Evolutionary conservation across 2,329 filamentous ascomycete species (phyloP).

Genomic region (Herpotrichia juniperi): DNA sequence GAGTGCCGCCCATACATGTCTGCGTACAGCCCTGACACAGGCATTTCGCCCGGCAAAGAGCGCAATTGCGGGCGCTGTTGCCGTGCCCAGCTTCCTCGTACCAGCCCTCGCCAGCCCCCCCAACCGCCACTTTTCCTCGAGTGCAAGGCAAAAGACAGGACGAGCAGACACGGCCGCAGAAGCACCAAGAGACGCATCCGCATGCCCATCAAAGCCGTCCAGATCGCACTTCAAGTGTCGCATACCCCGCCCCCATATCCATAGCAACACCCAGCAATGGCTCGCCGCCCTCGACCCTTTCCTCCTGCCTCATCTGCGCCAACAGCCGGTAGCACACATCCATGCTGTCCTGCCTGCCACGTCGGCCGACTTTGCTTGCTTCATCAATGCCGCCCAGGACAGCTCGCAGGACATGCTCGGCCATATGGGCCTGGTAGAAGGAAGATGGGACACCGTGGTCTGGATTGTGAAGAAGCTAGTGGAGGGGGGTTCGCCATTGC

Average conservation of each 20-base stretch:
- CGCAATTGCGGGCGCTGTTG: slow-evolving; percentile 24
- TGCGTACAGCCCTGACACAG: slow-evolving; percentile 43
- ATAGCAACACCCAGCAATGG: slow-evolving; percentile 39
- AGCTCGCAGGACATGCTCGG: slow-evolving; percentile 47
- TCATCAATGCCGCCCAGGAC: slow-evolving; percentile 34
- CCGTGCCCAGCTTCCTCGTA: slow-evolving; percentile 42
- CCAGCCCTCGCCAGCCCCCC: slow-evolving; percentile 32
- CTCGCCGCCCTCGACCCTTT: slow-evolving; percentile 42
- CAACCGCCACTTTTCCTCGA: slow-evolving; percentile 33
- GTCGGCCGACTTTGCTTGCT: slow-evolving; percentile 30
- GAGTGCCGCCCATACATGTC: slow-evolving; percentile 45
- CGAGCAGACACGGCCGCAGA: slow-evolving; percentile 8
- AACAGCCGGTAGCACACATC: slow-evolving; percentile 4
- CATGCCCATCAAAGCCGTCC: slow-evolving; percentile 13
- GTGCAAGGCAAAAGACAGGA: slow-evolving; percentile 18
- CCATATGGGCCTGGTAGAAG: slow-evolving; percentile 46
- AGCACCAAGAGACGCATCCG: neutral
- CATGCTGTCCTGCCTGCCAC: slow-evolving; percentile 25
- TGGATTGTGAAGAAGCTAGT: slow-evolving; percentile 54
- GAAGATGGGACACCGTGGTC: slow-evolving; percentile 51
- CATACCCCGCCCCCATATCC: slow-evolving; percentile 29
- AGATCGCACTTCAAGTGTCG: slow-evolving; percentile 11
- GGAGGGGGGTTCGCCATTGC: slow-evolving; percentile 33
- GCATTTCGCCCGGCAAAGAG: slow-evolving; percentile 37
- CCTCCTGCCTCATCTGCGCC: slow-evolving; percentile 43